Evolutionary conservation across 257 asterid genomes (phyloP).

Genomic region (Fraxinus excelsior): DNA sequence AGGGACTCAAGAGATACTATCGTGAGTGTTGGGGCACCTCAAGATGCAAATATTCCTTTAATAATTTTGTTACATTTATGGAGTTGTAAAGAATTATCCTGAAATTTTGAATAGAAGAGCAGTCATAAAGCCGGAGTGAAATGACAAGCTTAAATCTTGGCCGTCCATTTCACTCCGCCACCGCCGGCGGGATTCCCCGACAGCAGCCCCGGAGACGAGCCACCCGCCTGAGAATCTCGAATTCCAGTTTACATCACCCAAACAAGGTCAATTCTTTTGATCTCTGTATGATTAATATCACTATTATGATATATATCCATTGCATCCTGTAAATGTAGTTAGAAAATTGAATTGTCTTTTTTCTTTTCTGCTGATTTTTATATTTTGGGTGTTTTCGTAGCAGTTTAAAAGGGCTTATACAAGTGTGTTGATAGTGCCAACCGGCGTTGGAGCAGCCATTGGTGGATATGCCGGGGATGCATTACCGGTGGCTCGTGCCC

Average conservation of each 20-base stretch:
- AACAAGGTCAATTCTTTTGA: conserved; percentile 45
- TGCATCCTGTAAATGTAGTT: neutral
- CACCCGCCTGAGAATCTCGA: conserved; percentile 33
- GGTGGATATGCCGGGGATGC: conserved; percentile 99
- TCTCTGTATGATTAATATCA: neutral
- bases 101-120: conserved; percentile 2
- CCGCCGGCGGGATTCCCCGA: conserved; percentile 31
- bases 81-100: conserved; percentile 3
- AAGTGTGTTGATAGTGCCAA: conserved; percentile 92
- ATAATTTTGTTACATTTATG: neutral
- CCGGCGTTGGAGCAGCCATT: conserved; percentile 91
- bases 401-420: conserved; percentile 79
- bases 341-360: neutral
- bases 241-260: conserved; percentile 35
- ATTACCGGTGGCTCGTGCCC: conserved; percentile 85
- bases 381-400: conserved; percentile 8
- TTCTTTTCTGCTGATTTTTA: neutral
- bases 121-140: conserved; percentile 11
- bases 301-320: neutral
- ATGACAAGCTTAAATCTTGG: conserved; percentile 47
- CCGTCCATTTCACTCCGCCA: conserved; percentile 35
- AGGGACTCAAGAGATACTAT: neutral
- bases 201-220: conserved; percentile 22
- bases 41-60: neutral
- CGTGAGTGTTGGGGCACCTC: neutral